A percentile compares a stretch with the other conserved stretches of the same genome.
Conservation (phyloP, 1,284 basidiomycete species). For the Fomitopsis pinicola region DNA sequence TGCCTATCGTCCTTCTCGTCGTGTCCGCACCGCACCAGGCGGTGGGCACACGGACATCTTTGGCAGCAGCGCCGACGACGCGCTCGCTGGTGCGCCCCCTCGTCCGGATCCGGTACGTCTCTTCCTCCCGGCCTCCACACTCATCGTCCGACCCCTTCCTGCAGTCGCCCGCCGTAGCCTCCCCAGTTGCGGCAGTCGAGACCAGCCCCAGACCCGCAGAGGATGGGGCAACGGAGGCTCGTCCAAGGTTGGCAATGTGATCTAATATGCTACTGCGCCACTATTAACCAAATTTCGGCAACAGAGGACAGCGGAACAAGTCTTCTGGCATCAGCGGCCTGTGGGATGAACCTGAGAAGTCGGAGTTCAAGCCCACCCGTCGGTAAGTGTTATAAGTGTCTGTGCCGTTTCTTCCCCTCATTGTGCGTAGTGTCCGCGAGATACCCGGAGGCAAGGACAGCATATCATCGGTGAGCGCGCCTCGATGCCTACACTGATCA, state of each 20-base stretch:
- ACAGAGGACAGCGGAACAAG: constrained; percentile 7
- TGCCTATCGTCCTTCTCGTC: constrained; percentile 45
- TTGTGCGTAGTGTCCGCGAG: constrained; percentile 18
- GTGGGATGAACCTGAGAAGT: constrained; percentile 39
- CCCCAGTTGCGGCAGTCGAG: neutral
- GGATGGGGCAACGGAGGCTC: neutral
- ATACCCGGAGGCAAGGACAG: constrained; percentile 58
- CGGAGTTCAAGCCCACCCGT: constrained; percentile 62
- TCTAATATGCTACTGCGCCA: neutral
- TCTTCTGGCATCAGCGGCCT: constrained; percentile 24
- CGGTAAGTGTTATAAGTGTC: constrained; percentile 33
- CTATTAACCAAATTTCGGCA: neutral
- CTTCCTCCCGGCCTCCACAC: neutral
- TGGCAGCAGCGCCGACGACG: constrained; percentile 37
- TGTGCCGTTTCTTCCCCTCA: too few relatives aligned
- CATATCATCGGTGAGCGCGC: constrained; percentile 46
- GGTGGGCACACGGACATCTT: constrained; percentile 46
- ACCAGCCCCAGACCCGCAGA: neutral
- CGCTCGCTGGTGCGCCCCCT: constrained; percentile 30
- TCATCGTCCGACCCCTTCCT: neutral
- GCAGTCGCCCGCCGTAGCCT: neutral
- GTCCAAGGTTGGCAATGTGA: neutral
- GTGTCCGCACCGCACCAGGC: constrained; percentile 47
- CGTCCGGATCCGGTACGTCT: neutral
- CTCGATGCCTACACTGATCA: neutral